Evolutionary conservation across 2,329 filamentous ascomycete genomes (phyloP).

Genomic region (Cercospora sp.): DNA sequence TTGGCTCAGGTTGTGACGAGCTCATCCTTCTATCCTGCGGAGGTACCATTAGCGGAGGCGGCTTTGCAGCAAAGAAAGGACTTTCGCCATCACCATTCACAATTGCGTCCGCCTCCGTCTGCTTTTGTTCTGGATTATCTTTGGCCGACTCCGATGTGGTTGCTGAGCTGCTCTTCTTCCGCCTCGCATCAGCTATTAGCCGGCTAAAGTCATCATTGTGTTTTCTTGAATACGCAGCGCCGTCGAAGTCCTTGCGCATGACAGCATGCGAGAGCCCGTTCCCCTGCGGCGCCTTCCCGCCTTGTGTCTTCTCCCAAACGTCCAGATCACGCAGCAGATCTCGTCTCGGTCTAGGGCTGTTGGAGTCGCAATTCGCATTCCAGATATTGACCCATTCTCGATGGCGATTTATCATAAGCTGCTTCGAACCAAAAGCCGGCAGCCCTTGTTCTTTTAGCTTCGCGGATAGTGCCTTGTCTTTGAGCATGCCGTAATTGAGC

Average conservation of each 20-base stretch:
- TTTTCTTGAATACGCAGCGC: constrained; percentile 69
- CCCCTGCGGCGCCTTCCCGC: constrained; percentile 55
- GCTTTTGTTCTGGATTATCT: not conserved
- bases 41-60: constrained; percentile 13
- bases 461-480: constrained; percentile 72
- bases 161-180: constrained; percentile 47
- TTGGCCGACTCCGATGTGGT: constrained; percentile 23
- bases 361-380: constrained; percentile 95
- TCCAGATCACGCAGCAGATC: constrained; percentile 79
- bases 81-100: constrained; percentile 21
- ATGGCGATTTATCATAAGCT: constrained; percentile 75
- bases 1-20: constrained; percentile 2
- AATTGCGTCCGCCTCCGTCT: constrained; percentile 15
- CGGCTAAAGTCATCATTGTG: constrained; percentile 76
- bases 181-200: constrained; percentile 74
- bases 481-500: constrained; percentile 84
- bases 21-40: constrained; percentile 3
- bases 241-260: constrained; percentile 88
- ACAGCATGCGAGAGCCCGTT: constrained; percentile 52
- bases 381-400: constrained; percentile 93
- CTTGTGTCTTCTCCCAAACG: constrained; percentile 82
- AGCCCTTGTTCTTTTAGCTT: constrained; percentile 82
- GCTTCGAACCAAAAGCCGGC: constrained; percentile 66
- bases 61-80: constrained; percentile 16
- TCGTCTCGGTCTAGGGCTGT: constrained; percentile 65